Evolutionary conservation across 257 asterid species (phyloP).

Genomic region (Leptodermis oblonga): DNA sequence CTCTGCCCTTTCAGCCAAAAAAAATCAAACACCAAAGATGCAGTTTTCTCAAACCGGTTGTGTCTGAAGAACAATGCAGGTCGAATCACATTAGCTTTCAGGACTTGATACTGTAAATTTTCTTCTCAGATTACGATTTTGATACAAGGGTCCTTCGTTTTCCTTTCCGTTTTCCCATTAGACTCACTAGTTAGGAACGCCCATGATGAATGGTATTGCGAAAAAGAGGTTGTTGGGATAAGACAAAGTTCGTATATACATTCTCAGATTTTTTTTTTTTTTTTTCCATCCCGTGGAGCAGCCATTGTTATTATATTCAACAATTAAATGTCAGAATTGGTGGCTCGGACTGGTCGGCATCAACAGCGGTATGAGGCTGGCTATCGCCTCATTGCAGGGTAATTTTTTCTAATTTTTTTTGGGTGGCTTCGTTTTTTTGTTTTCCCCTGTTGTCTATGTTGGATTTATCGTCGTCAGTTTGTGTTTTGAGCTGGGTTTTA

Average conservation of each 20-base stretch:
- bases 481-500: neutral
- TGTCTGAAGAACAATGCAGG: slow-evolving; percentile 13
- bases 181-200: neutral
- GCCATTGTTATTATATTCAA: slow-evolving; percentile 3
- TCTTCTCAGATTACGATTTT: neutral
- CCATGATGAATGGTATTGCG: slow-evolving; percentile 2
- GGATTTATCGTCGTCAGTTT: neutral
- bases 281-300: slow-evolving; percentile 8
- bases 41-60: slow-evolving; percentile 1
- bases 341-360: slow-evolving; percentile 89
- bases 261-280: slow-evolving; percentile 10
- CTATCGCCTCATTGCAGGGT: slow-evolving; percentile 89
- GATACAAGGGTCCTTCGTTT: neutral
- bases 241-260: neutral
- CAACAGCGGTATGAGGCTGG: slow-evolving; percentile 86
- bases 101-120: neutral
- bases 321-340: slow-evolving; percentile 83
- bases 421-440: neutral
- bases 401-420: neutral
- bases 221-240: slow-evolving; percentile 12
- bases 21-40: slow-evolving; percentile 19
- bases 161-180: neutral
- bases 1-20: slow-evolving; percentile 12
- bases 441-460: neutral
- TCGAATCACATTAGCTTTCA: neutral